phyloP scores from a whole-genome alignment of 257 asterid species.

The Craterostigma plantagineum region DNA sequence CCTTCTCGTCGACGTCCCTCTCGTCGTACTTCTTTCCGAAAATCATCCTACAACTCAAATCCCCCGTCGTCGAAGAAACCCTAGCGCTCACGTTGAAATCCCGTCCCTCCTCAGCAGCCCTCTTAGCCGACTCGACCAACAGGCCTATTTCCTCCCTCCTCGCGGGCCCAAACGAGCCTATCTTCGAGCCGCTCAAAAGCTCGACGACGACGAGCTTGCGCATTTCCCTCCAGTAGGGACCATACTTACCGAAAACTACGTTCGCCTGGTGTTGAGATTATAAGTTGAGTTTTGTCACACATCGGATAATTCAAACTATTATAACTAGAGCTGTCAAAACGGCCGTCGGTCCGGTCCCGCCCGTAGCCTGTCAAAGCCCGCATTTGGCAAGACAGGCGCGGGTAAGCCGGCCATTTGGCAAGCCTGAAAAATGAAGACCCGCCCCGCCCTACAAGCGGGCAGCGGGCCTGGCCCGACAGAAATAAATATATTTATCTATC shows the following conservation, averaged over 20 bases:
- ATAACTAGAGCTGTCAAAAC: no score
- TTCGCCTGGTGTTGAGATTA: constrained; percentile 10
- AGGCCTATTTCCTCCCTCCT: constrained; percentile 15
- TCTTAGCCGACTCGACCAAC: constrained; percentile 4
- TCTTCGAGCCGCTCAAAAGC: constrained; percentile 10
- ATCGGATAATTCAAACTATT: no score
- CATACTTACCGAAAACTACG: constrained; percentile 8
- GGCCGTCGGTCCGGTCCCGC: no score
- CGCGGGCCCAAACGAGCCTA: constrained; percentile 14
- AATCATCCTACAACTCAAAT: constrained; percentile 17
- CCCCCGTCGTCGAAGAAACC: constrained; percentile 8
- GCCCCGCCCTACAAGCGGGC: no score
- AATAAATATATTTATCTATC: no score
- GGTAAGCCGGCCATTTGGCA: no score
- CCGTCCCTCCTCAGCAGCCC: not conserved
- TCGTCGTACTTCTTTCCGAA: constrained; percentile 21
- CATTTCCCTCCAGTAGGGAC: constrained; percentile 23
- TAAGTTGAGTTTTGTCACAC: no score
- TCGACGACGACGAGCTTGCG: constrained; percentile 14
- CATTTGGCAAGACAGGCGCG: no score
- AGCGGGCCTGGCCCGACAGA: no score
- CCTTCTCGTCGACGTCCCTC: constrained; percentile 11
- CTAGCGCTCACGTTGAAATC: constrained; percentile 11
- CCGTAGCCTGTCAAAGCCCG: no score
- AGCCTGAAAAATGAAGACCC: no score